Evolutionary conservation across 192 early-diverging fungal species (phyloP), one percentile per base, ranked within the genome.

Genomic region (Paraglomus brasilianum): DNA sequence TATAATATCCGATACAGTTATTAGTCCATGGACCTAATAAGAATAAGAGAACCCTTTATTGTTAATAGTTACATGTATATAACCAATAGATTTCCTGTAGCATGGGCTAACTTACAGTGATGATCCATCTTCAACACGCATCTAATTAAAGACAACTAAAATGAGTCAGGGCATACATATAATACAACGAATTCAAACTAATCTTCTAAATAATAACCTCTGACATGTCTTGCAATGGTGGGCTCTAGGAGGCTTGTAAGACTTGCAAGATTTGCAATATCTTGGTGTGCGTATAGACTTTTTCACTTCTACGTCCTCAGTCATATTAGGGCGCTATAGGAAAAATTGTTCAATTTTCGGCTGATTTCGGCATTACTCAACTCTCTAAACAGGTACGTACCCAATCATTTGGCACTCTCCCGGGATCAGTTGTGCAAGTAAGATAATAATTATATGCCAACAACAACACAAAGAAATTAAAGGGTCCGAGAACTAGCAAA

Each of bases 381-480:
- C 2, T 4, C 2, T 39, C 21, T 51, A 19, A 11, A n/a, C 22
- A 47, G 40, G 42, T 36, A 58, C 70, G 10, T 69, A 75, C 83
- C 81, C 81, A 86, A 42, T 77, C 70, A 1, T 75, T 64, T 30
- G 94, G 92, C 8, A 93, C 90, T 13, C 77, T 68, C n/a, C 96
- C 96, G 0, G 96, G 94, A 60, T 90, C 77, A 22, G 90, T 92
- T 1, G 73, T 76, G 59, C 85, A 87, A 10, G 91, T 89, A 24
- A 93, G 78, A 61, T 83, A 89, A 76, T 97, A 98, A 80, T 97
- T 95, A 79, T 89, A 81, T 77, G 85, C 90, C n/a, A 95, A 86
- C 42, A 89, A 81, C 38, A 87, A 75, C 22, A 93, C 83, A 51
- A 84, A 79, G 42, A 90, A 57, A 77, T 98, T 92, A 82, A 96